Conservation (phyloP, 805 yeast species). For the Spathaspora hagerdaliae region DNA sequence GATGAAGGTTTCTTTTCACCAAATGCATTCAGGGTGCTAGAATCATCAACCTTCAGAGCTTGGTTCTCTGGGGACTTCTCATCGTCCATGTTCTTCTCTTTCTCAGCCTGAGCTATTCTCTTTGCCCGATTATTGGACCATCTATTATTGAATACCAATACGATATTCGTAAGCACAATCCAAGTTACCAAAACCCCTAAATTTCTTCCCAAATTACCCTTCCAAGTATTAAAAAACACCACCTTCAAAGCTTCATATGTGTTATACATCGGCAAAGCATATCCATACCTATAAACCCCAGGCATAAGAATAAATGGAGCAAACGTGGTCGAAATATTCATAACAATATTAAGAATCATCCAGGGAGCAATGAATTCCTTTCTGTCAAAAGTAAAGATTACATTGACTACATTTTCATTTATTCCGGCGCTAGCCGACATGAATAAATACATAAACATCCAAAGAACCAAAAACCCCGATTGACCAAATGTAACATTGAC, state of each 20-base stretch:
- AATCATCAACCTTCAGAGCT: no score
- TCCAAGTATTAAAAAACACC: conserved; percentile 31
- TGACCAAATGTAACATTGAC: conserved; percentile 21
- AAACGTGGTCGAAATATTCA: conserved; percentile 28
- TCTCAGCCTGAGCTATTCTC: conserved; percentile 4
- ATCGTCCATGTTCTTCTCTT: not conserved
- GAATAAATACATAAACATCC: conserved; percentile 28
- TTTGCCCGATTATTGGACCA: conserved; percentile 8
- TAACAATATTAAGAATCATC: conserved; percentile 26
- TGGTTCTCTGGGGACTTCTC: no score
- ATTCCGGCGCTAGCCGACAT: conserved; percentile 24
- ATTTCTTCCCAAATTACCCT: conserved; percentile 27
- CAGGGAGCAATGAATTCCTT: conserved; percentile 22
- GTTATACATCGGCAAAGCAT: conserved; percentile 34
- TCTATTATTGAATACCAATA: conserved; percentile 7
- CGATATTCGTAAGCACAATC: conserved; percentile 20
- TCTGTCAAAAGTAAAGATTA: conserved; percentile 16
- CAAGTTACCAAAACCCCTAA: conserved; percentile 26
- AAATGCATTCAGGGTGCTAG: no score
- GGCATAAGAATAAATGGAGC: conserved; percentile 32
- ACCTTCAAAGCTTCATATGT: conserved; percentile 28
- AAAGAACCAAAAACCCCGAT: conserved; percentile 29
- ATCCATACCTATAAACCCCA: conserved; percentile 29
- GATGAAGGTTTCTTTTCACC: no score
- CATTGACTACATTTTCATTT: conserved; percentile 22